Evolutionary conservation across 345 rosid genomes (phyloP), one percentile per base, ranked within the genome.

Genomic region (Xanthoceras sorbifolium): DNA sequence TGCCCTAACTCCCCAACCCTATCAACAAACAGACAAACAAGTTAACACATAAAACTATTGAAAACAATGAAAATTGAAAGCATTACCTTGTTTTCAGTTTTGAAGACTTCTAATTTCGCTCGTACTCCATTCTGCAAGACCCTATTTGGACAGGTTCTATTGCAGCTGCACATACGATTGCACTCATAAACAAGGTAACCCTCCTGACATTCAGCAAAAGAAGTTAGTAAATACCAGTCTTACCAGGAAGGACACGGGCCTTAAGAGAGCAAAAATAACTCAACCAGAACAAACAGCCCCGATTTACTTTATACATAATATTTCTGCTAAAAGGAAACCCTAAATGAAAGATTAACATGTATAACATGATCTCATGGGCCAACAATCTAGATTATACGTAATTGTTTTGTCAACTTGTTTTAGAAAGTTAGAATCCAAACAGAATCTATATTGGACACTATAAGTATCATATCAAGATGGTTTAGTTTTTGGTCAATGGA

Each of bases 151-250:
- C 99, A 97, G 73, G 87, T 75, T 82, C 80, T 85, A 66, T 80
- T 81, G 90, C 98, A 97, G 83, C 88, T 77, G 75, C 99, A 94
- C 88, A 84, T 79, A 34, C 64, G 81, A 85, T 89, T 97, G 88
- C 99, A 97, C 90, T 97, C 99, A 71, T 97, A 94, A 78, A 97
- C 96, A 71, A 95, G 93, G 81, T 97, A 94, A 80, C 99, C 98
- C 86, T 92, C 98, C 99, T 97, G 88, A 87, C 25, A 48, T 77
- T 83, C 80, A 44, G 52, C 55, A 79, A 72, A 48, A 66, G 38
- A 79, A 54, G 29, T 31, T 42, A 15, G 68, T 29, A 77, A 79
- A 68, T 9, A 40, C 77, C 61, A 59, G 38, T 60, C n/a, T 61
- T 44, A 67, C n/a, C 38, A 29, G 50, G 54, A 38, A 65, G 11